Evolutionary conservation across 2,329 filamentous ascomycete species (phyloP), one percentile per base, ranked within the genome.

Genomic region (Arachnomyces sp.): DNA sequence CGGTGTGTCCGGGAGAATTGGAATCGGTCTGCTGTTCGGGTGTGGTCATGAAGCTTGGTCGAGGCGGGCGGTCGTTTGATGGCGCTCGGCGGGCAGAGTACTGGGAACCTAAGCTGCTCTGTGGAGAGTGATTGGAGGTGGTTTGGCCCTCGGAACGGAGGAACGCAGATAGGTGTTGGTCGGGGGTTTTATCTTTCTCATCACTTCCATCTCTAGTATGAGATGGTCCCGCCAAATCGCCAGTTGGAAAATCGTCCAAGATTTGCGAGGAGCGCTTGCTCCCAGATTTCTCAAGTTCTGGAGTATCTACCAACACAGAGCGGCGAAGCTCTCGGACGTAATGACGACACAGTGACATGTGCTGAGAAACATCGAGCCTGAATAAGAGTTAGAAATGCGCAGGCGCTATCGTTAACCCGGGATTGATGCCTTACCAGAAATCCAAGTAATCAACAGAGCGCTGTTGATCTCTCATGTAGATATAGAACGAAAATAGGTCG

Each of bases 381-480:
- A 11, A 32, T 25, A 17, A 15, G 34, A 31, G 44, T 57, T 12
- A 42, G 28, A 34, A 31, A 31, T 16, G 8, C 15, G 18, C 29
- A 18, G 13, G 3, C n/a, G 3, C 28, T 4, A 36, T 13, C 7
- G 15, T 9, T 4, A 34, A 32, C 31, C 6, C 16, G 13, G 7
- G 28, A 13, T 5, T 25, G 7, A 25, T 15, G 34, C 53, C 78
- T 43, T 71, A 96, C 92, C 93, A 98, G 66, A 98, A 98, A 61
- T 98, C 92, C 31, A 98, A 72, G 56, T 98, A 98, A 59, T 98
- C 92, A 9, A 98, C 92, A 6, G 90, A 95, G 61, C 89, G 81
- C 65, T 98, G 92, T 66, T 95, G 89, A 63, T 98, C 93, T 56
- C 92, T 80, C 92, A 98, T 98, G 68, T 95, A 98, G 55, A 98